phyloP scores from a whole-genome alignment of 2,329 filamentous ascomycete species.

The Hymenoscyphus occultus region DNA sequence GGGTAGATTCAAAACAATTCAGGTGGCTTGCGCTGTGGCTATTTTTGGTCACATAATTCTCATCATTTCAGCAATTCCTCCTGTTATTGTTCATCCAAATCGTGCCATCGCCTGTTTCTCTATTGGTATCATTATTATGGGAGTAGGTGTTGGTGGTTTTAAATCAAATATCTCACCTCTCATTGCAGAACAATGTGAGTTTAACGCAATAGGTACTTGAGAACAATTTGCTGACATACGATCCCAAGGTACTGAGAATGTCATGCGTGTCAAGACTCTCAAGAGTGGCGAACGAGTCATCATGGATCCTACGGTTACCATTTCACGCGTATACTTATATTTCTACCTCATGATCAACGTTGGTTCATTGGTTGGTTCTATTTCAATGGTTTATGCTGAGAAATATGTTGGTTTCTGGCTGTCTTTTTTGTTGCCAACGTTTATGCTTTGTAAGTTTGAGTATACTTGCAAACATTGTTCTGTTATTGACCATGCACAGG shows the following conservation, averaged over 20 bases:
- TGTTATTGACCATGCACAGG: constrained; percentile 35
- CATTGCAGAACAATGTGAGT: constrained; percentile 34
- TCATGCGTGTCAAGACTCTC: constrained; percentile 28
- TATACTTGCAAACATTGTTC: not conserved
- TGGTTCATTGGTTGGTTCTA: constrained; percentile 40
- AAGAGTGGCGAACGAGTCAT: constrained; percentile 35
- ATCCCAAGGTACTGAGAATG: constrained; percentile 17
- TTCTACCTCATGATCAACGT: constrained; percentile 56
- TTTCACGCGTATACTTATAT: constrained; percentile 36
- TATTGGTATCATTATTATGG: constrained; percentile 46
- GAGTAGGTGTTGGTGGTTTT: constrained; percentile 46
- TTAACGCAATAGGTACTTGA: not conserved
- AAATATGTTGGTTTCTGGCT: constrained; percentile 52
- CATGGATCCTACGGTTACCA: constrained; percentile 36
- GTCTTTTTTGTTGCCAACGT: constrained; percentile 41
- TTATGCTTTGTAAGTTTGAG: constrained; percentile 21
- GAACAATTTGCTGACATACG: not conserved
- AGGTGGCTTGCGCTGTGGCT: constrained; percentile 44
- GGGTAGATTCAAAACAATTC: constrained; percentile 61
- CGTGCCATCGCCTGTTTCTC: constrained; percentile 49
- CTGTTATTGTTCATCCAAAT: constrained; percentile 41
- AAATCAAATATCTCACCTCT: constrained; percentile 40
- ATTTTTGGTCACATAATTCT: constrained; percentile 54
- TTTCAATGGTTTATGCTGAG: constrained; percentile 51
- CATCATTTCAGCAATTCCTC: constrained; percentile 52